Evolutionary conservation across 257 asterid species (phyloP), one percentile per base, ranked within the genome.

Genomic region (Nicotiana knightiana): DNA sequence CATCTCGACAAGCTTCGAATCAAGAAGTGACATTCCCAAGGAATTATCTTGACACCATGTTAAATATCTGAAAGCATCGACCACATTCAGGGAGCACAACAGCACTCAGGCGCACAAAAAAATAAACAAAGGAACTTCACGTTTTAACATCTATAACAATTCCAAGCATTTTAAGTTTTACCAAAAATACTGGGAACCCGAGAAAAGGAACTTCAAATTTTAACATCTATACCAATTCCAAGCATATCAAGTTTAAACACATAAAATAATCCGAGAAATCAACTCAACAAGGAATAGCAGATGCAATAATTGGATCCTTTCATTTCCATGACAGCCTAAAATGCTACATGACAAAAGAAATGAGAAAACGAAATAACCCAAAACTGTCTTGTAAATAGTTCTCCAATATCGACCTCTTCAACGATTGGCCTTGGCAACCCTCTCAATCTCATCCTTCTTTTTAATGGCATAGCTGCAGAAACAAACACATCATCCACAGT

Each of bases 401-500:
- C 51, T 48, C 82, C 73, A 64, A 32, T 9, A 46, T 62, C 35
- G 51, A 46, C 76, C 76, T 15, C 10, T 84, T 89, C 66, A 93
- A 91, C 95, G 95, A 84, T 93, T 92, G 81, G 95, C 97, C 91
- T 92, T 93, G 51, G 97, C 95, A 87, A 93, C 97, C 85, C 95
- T 90, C 89, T 93, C 97, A 82, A 93, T 92, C 90, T 93, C 97
- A 12, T 93, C 97, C 77, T 93, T 93, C 97, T 92, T 93, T 83
- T 93, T 93, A 3, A 93, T 93, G 5, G 97, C 97, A 81, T 92
- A 93, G 89, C 97, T 93, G 92, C 85, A 71, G 37, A 7, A 2
- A 17, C 18, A 16, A 11, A 71, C 16, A 71, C 13, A 32, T 24
- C 35, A 24, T 3, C 8, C 57, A 13, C 18, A 58, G 16, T 62